Evolutionary conservation across 2,329 filamentous ascomycete genomes (phyloP), one percentile per base, ranked within the genome.

Genomic region (Coniochaeta hoffmannii): DNA sequence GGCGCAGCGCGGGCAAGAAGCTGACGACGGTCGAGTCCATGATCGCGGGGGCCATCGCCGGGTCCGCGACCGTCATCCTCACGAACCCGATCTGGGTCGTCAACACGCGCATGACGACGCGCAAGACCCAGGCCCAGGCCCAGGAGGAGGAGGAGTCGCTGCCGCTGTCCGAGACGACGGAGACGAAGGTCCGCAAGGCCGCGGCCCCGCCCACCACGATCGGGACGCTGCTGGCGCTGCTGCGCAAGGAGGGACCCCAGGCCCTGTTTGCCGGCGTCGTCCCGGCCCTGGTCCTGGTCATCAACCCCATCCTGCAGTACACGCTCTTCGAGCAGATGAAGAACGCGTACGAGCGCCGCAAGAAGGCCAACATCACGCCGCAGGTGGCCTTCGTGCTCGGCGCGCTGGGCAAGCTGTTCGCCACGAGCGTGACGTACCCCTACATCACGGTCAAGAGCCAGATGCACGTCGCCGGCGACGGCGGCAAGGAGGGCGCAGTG

Each of bases 81-180:
- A 99, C 94, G 58, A 99, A 99, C 77, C 94, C 94, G 50, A 99
- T 99, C 74, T 99, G 94, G 94, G 94, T 99, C 53, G 80, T 99
- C 71, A 99, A 99, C 79, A 99, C 94, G 55, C 88, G 94, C 68
- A 95, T 99, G 88, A 99, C 94, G 22, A 93, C 94, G 52, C 85
- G 90, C 65, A 87, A 88, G 74, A 82, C 83, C 61, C 64, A 65
- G 53, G 66, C 61, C 49, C 62, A 62, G 46, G 58, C 55, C 55
- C 69, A 76, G 57, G 70, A 70, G 55, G 69, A 76, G 57, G 70
- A 71, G 50, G 36, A 59, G 34, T 54, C 53, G 46, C 44, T 56
- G 49, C 56, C 57, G 7, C 57, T 44, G 15, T 38, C 30, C 56
- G 51, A 63, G 5, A 61, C 69, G 12, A 66, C 68, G 34, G 56